phyloP scores from a whole-genome alignment of 164 flowering plant genomes.

The Kalanchoe fedtschenkoi region DNA sequence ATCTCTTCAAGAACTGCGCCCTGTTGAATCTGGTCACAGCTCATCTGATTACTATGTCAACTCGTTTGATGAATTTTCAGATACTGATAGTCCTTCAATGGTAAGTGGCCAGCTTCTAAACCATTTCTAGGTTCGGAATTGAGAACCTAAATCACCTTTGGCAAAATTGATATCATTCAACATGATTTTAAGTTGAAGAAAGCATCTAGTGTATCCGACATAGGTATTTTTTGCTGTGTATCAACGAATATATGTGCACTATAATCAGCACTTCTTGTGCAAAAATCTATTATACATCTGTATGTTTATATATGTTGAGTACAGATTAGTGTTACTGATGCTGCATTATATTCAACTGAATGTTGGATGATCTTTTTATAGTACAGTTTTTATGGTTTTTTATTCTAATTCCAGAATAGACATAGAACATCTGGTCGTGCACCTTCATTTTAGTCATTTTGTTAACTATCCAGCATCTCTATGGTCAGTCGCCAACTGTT shows the following conservation, averaged over 20 bases:
- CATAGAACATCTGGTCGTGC: too few species aligned
- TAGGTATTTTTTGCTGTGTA: too few species aligned
- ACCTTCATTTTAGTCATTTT: too few species aligned
- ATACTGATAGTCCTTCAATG: slow-evolving; percentile 4
- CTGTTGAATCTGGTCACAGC: not conserved
- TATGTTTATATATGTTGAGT: not conserved
- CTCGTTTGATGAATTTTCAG: slow-evolving; percentile 2
- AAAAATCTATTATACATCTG: not conserved
- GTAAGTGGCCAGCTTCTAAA: not conserved
- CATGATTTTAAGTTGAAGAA: too few species aligned
- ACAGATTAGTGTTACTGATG: not conserved
- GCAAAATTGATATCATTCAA: too few species aligned
- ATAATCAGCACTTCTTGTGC: not conserved
- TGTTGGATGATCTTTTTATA: not conserved
- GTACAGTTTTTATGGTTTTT: too few species aligned
- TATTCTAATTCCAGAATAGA: too few species aligned
- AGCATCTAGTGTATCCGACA: too few species aligned
- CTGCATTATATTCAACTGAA: not conserved
- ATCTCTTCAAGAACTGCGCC: not conserved
- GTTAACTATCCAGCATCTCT: too few species aligned
- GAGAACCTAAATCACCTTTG: too few species aligned
- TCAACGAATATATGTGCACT: too few species aligned
- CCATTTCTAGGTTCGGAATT: not conserved
- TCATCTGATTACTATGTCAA: slow-evolving; percentile 8
- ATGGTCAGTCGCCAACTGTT: too few species aligned